These are phyloP conservation scores for Jacaranda mimosifolia DNA, from an alignment of 257 asterid genomes.

Conservation along the genomic window DNA sequence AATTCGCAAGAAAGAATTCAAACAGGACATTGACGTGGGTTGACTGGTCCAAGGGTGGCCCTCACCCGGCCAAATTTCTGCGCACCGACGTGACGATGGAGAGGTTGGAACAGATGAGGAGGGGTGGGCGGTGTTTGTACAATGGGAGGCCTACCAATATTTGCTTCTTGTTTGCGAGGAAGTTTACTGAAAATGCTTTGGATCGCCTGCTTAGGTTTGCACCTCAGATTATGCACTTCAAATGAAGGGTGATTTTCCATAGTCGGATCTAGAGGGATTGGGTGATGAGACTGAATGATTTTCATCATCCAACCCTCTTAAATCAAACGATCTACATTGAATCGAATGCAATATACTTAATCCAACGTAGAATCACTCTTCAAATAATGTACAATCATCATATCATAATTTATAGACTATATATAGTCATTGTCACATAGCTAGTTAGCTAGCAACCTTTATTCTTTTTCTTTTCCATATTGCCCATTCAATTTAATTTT, in stretches of 20 bases:
- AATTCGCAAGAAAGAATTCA: conserved; percentile 42
- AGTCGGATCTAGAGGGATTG: too few species aligned
- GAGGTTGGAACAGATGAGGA: conserved; percentile 48
- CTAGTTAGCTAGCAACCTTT: too few species aligned
- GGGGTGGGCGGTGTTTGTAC: conserved; percentile 46
- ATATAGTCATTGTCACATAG: too few species aligned
- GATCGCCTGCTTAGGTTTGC: conserved; percentile 55
- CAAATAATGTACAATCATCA: too few species aligned
- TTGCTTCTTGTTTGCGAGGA: conserved; percentile 71
- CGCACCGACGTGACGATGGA: conserved; percentile 46
- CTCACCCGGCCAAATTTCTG: conserved; percentile 58
- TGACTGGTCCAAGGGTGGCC: conserved; percentile 71
- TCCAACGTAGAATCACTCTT: too few species aligned
- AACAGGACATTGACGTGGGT: conserved; percentile 76
- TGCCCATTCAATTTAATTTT: too few species aligned
- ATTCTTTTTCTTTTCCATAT: too few species aligned
- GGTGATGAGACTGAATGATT: too few species aligned
- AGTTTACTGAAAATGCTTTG: conserved; percentile 52
- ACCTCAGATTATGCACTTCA: conserved; percentile 50
- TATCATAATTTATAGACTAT: too few species aligned
- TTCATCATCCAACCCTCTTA: too few species aligned
- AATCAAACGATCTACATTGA: too few species aligned
- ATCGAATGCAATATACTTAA: too few species aligned
- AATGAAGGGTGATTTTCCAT: not conserved
- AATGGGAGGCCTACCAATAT: conserved; percentile 51